These are phyloP conservation scores for Conoideocrella luteorostrata DNA, from an alignment of 2,329 filamentous ascomycete genomes.

Conservation along the genomic window DNA sequence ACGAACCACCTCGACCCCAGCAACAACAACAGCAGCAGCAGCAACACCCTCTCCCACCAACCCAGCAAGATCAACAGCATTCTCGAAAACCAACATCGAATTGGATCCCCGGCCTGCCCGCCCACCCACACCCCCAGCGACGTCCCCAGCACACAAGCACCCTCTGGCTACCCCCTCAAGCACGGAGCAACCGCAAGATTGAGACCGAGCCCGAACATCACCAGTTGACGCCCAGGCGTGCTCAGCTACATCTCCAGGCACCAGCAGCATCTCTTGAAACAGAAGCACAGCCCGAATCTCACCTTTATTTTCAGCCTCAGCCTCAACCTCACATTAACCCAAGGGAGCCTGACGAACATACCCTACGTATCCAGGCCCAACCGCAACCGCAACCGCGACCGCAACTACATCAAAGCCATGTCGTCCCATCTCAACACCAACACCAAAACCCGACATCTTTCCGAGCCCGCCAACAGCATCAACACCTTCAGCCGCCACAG, in stretches of 20 bases:
- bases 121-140: slow-evolving; percentile 10
- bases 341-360: too few species aligned
- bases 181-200: slow-evolving; percentile 3
- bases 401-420: neutral
- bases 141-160: slow-evolving; percentile 8
- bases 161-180: slow-evolving; percentile 9
- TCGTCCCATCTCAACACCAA: neutral
- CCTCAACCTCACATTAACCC: neutral
- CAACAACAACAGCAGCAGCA: neutral
- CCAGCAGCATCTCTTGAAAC: neutral
- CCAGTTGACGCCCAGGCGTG: neutral
- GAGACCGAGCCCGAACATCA: slow-evolving; percentile 10
- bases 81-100: slow-evolving; percentile 2
- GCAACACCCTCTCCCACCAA: too few species aligned
- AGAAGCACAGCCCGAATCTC: too few species aligned
- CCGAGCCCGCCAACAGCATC: slow-evolving; percentile 7
- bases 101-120: slow-evolving; percentile 10
- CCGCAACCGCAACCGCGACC: neutral
- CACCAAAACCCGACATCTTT: slow-evolving; percentile 10
- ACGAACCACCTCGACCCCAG: neutral
- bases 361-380: neutral
- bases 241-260: neutral
- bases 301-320: neutral
- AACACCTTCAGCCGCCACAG: slow-evolving; percentile 10
- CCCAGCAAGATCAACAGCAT: neutral